Evolutionary conservation across 768 basidiomycete species (phyloP), one percentile per base, ranked within the genome.

Genomic region (Auriscalpium microsporum): DNA sequence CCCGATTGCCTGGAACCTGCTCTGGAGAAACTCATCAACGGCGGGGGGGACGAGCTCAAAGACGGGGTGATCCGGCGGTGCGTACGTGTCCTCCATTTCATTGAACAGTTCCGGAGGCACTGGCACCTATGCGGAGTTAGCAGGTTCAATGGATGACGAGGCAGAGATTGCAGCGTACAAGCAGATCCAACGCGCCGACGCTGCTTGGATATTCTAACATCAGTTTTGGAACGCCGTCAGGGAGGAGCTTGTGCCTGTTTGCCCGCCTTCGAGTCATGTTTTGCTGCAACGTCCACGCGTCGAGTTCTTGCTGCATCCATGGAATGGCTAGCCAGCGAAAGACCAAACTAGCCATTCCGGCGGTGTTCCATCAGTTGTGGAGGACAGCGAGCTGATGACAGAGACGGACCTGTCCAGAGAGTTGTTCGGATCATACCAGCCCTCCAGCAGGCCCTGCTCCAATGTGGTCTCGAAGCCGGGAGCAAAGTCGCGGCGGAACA

Each of bases 271-370:
- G 13, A 0, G 56, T 67, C 13, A 33, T 46, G 40, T 73, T 74
- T 28, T 59, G 38, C 3, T 45, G 52, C 5, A 45, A 1, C 2
- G 54, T 55, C 50, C 64, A 77, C 1, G 36, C 51, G 52, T 78
- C 68, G 0, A 76, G 54, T 54, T 76, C 72, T 0, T 2, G 17
- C 54, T 78, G 76, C 11, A 78, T 54, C 65, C 66, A 74, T 0
- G 74, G 75, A 40, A 77, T 72, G 3, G 68, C 65, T 1, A 78
- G 37, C 70, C 71, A 78, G 0, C 65, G 66, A 46, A 78, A 78
- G 0, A 75, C 55, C 17, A 74, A 59, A 0, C 76, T 77, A 48
- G n/a, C n/a, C n/a, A n/a, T n/a, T n/a, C n/a, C n/a, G n/a, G n/a
- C n/a, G n/a, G n/a, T n/a, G n/a, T n/a, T n/a, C n/a, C n/a, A n/a